Conservation (phyloP, 345 rosid genomes). For the Camelina laxa region DNA sequence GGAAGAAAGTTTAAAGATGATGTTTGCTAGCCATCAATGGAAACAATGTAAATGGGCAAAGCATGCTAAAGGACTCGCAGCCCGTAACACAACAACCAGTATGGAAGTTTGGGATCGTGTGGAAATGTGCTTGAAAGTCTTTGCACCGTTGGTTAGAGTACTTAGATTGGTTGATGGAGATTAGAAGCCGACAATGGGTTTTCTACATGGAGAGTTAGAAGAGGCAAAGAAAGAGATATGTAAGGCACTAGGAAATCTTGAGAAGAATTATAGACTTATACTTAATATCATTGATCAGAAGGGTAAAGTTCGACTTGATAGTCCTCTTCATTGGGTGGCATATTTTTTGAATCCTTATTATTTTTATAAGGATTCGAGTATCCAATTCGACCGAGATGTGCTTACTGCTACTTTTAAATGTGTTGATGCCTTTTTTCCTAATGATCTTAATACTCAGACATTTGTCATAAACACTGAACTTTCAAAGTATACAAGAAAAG, state of each 20-base stretch:
- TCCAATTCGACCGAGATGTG: neutral
- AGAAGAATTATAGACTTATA: neutral
- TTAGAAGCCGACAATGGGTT: constrained; percentile 1
- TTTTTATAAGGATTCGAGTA: neutral
- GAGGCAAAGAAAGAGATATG: constrained; percentile 7
- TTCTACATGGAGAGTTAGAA: constrained; percentile 1
- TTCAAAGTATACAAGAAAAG: neutral
- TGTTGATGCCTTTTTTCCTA: too few species aligned
- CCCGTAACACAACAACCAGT: neutral
- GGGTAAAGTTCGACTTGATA: neutral
- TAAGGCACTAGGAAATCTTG: neutral
- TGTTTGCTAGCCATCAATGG: constrained; percentile 5
- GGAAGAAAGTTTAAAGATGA: neutral
- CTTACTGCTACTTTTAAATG: too few species aligned
- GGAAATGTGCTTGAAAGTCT: neutral
- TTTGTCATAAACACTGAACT: neutral
- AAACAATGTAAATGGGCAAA: neutral
- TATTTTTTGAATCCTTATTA: constrained; percentile 16
- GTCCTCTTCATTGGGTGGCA: constrained; percentile 9
- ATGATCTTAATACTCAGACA: too few species aligned
- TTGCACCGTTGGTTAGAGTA: neutral
- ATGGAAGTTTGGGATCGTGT: neutral
- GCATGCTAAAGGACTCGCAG: neutral
- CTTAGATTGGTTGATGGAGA: constrained; percentile 7
- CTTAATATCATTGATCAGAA: too few species aligned